These are phyloP conservation scores for Cerioporus squamosus DNA, from an alignment of 1,284 basidiomycete species.

Conservation along the genomic window DNA sequence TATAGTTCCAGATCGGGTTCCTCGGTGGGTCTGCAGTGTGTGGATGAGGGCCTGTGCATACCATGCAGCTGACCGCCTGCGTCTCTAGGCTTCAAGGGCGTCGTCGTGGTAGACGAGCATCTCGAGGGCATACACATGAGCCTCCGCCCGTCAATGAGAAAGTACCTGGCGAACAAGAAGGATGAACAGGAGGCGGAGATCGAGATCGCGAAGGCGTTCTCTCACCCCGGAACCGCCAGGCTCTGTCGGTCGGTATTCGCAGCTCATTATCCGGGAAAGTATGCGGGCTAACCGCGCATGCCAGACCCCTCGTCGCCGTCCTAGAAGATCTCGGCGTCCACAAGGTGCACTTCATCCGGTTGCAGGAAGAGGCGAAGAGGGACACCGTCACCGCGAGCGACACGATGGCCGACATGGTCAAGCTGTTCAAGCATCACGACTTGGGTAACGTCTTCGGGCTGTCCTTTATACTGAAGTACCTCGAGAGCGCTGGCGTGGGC, in stretches of 20 bases:
- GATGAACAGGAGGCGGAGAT: constrained; percentile 52
- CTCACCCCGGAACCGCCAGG: constrained; percentile 57
- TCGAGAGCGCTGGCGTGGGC: constrained; percentile 54
- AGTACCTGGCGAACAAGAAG: constrained; percentile 57
- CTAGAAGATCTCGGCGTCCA: constrained; percentile 68
- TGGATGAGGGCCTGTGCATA: too few species aligned
- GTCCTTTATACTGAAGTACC: constrained; percentile 49
- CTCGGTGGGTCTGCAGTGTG: constrained; percentile 44
- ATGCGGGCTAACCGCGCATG: too few species aligned
- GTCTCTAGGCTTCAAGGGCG: constrained; percentile 60
- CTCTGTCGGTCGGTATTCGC: constrained; percentile 61
- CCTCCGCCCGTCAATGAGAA: constrained; percentile 71
- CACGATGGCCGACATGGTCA: constrained; percentile 47
- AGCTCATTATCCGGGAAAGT: neutral
- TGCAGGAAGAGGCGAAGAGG: constrained; percentile 59
- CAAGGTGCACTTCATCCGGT: constrained; percentile 52
- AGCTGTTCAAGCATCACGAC: constrained; percentile 50
- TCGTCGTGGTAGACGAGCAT: constrained; percentile 64
- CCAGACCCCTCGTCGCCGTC: constrained; percentile 69
- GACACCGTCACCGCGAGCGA: constrained; percentile 59
- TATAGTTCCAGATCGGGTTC: constrained; percentile 76
- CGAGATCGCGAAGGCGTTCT: constrained; percentile 71
- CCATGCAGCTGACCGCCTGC: too few species aligned
- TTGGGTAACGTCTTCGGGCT: constrained; percentile 61
- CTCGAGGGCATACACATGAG: constrained; percentile 63